Conservation (phyloP, 768 basidiomycete species). For the Mycena olivaceomarginata region DNA sequence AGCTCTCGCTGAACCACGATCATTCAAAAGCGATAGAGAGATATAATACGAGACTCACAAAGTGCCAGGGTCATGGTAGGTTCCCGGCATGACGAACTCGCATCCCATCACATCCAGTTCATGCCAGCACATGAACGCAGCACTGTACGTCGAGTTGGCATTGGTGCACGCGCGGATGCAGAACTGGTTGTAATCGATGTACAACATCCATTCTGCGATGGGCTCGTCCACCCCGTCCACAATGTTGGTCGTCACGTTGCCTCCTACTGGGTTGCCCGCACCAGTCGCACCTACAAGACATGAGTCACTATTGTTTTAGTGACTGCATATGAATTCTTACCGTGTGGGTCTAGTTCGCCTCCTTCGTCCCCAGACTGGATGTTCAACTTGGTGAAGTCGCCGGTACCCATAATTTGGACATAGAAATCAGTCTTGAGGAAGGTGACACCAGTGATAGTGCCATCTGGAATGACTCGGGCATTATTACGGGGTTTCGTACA, state of each 20-base stretch:
- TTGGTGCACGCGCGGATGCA: constrained; percentile 65
- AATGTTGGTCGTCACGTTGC: constrained; percentile 66
- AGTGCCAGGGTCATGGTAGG: constrained; percentile 63
- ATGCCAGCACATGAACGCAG: constrained; percentile 28
- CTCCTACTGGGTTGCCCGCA: constrained; percentile 65
- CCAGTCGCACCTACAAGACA: constrained; percentile 54
- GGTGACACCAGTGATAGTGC: constrained; percentile 24
- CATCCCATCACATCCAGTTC: constrained; percentile 54
- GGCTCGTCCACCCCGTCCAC: constrained; percentile 58
- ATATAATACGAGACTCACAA: constrained; percentile 54
- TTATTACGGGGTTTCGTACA: constrained; percentile 41
- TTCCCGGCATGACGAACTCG: constrained; percentile 67
- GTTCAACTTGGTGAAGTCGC: constrained; percentile 65
- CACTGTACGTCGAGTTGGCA: constrained; percentile 54
- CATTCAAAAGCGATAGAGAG: not conserved
- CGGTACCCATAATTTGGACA: constrained; percentile 64
- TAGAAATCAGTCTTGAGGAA: constrained; percentile 57
- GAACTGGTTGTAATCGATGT: constrained; percentile 60
- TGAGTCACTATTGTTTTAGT: not conserved
- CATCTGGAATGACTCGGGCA: constrained; percentile 41
- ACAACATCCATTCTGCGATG: constrained; percentile 67
- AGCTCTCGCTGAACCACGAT: constrained; percentile 55
- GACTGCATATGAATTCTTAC: not conserved
- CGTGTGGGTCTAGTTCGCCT: constrained; percentile 68
- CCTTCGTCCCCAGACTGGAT: constrained; percentile 61